Evolutionary conservation across 768 basidiomycete genomes (phyloP).

Genomic region (Mrakia hoshinonis): DNA sequence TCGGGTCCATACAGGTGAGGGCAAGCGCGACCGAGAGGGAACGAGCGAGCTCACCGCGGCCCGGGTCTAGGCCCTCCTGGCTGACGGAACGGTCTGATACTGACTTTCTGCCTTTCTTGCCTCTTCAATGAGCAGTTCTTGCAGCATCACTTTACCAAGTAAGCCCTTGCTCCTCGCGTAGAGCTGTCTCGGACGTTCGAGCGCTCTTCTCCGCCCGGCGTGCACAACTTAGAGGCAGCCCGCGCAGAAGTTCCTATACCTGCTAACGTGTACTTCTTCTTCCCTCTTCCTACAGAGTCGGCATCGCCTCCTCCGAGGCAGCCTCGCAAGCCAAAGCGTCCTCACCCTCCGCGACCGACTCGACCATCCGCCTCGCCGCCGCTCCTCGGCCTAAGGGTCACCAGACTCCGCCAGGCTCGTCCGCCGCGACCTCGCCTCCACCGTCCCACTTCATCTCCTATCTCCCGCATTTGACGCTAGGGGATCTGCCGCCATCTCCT

Average conservation of each 20-base stretch:
- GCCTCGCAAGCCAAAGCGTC: background rate
- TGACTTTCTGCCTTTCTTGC: background rate
- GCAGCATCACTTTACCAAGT: constrained; percentile 89
- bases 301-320: background rate
- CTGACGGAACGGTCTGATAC: too few species aligned
- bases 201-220: background rate
- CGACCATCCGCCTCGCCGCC: constrained; percentile 42
- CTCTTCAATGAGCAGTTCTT: constrained; percentile 54
- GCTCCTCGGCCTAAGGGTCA: background rate
- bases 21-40: background rate
- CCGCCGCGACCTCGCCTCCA: constrained; percentile 30
- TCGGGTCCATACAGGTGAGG: constrained; percentile 63
- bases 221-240: background rate
- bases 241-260: background rate
- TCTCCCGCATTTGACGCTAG: constrained; percentile 11
- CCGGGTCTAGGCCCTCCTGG: background rate
- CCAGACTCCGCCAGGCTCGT: too few species aligned
- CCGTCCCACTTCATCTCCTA: constrained; percentile 1
- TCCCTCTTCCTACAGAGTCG: background rate
- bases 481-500: constrained; percentile 41
- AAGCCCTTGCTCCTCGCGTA: constrained; percentile 63
- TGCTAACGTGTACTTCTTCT: background rate
- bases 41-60: background rate
- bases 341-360: constrained; percentile 48
- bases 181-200: constrained; percentile 45